phyloP scores from a whole-genome alignment of 2,329 filamentous ascomycete species.

The Ambrosiella xylebori region DNA sequence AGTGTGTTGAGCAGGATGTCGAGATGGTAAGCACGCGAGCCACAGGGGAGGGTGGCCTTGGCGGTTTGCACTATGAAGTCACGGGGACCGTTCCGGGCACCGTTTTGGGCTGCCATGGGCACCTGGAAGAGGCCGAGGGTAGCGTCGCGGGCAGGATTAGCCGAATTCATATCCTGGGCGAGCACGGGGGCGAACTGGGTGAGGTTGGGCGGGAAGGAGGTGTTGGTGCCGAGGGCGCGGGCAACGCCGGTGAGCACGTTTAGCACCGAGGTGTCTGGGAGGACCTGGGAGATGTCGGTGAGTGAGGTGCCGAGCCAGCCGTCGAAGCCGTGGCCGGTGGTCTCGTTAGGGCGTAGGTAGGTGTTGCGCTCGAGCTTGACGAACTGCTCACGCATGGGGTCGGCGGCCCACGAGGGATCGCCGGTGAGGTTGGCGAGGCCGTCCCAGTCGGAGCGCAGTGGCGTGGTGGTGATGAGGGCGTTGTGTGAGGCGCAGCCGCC shows the following conservation, averaged over 20 bases:
- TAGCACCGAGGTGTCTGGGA: conserved; percentile 19
- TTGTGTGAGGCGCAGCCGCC: conserved; percentile 23
- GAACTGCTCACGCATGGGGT: conserved; percentile 26
- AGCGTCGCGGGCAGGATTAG: conserved; percentile 15
- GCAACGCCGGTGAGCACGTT: conserved; percentile 17
- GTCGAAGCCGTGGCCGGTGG: conserved; percentile 25
- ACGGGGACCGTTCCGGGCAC: conserved; percentile 34
- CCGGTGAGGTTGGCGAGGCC: conserved; percentile 25
- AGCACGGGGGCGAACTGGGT: conserved; percentile 17
- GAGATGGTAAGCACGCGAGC: conserved; percentile 18
- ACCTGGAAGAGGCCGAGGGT: conserved; percentile 35
- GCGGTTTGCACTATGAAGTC: conserved; percentile 32
- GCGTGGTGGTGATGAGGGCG: conserved; percentile 19
- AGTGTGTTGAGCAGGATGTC: conserved; percentile 16
- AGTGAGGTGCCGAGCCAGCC: conserved; percentile 22
- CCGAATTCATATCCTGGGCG: conserved; percentile 16
- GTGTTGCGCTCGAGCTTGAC: conserved; percentile 26
- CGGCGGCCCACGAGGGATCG: conserved; percentile 25
- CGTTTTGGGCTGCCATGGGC: conserved; percentile 35
- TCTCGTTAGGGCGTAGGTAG: conserved; percentile 21
- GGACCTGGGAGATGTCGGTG: conserved; percentile 15
- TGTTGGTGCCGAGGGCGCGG: conserved; percentile 17
- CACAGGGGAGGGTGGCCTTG: conserved; percentile 16
- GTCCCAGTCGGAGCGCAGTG: conserved; percentile 22
- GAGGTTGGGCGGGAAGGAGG: conserved; percentile 14